Evolutionary conservation across 257 asterid species (phyloP).

Genomic region (Prunella vulgaris): DNA sequence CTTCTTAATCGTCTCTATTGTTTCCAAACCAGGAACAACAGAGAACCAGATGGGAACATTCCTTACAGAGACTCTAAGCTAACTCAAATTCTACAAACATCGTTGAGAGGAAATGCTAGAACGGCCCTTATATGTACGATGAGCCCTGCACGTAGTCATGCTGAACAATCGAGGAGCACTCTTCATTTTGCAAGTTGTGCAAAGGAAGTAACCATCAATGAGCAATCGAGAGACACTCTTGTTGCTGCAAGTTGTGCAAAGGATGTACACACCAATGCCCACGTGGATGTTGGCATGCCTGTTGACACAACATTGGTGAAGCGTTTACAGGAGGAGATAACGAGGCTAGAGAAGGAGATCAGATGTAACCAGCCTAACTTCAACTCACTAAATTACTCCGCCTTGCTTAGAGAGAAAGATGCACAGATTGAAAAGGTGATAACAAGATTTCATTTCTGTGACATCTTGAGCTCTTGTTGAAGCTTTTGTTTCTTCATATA

Average conservation of each 20-base stretch:
- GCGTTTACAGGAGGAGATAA: slow-evolving; percentile 71
- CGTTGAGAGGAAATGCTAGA: slow-evolving; percentile 74
- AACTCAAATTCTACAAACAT: slow-evolving; percentile 72
- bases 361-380: slow-evolving; percentile 36
- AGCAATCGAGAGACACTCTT: neutral
- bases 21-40: slow-evolving; percentile 42
- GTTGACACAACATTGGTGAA: slow-evolving; percentile 60
- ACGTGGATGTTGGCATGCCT: too few relatives aligned
- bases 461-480: slow-evolving; percentile 1
- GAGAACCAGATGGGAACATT: slow-evolving; percentile 59
- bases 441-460: neutral
- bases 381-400: slow-evolving; percentile 37
- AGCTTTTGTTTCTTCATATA: slow-evolving; percentile 25
- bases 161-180: slow-evolving; percentile 80
- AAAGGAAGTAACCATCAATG: neutral
- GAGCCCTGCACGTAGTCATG: slow-evolving; percentile 82
- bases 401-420: slow-evolving; percentile 64
- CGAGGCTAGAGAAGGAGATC: slow-evolving; percentile 68
- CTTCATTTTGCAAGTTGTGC: slow-evolving; percentile 46
- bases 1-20: neutral
- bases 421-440: slow-evolving; percentile 73
- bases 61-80: slow-evolving; percentile 89
- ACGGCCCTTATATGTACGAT: slow-evolving; percentile 78
- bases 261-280: slow-evolving; percentile 72
- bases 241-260: slow-evolving; percentile 56